Evolutionary conservation across 495 filamentous ascomycete genomes (phyloP).

Genomic region (Paragyromitra xinjiangensis): DNA sequence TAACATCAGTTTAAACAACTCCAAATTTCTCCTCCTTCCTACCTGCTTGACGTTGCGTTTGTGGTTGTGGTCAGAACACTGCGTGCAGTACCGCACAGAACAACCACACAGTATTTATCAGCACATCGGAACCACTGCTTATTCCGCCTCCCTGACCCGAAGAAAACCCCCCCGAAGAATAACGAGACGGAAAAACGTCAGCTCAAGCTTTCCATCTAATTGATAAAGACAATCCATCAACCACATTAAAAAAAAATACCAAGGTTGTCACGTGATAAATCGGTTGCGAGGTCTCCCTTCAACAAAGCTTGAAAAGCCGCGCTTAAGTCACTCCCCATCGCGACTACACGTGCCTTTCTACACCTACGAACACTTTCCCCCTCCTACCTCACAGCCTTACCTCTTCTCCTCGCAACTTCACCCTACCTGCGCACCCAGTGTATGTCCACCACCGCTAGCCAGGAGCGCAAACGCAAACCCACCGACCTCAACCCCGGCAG

Average conservation of each 20-base stretch:
- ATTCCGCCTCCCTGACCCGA: not conserved
- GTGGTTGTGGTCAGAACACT: too few relatives aligned
- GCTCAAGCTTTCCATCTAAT: not conserved
- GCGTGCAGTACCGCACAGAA: too few relatives aligned
- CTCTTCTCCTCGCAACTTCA: not conserved
- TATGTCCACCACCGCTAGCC: slow-evolving; percentile 42
- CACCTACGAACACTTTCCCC: not conserved
- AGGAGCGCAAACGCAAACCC: slow-evolving; percentile 52
- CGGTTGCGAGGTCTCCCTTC: not conserved
- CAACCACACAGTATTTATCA: not conserved
- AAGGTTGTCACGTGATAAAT: not conserved
- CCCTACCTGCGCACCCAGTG: slow-evolving; percentile 14
- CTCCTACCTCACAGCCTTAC: not conserved
- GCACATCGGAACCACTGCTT: not conserved
- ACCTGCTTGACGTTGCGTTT: too few relatives aligned
- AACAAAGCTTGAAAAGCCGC: slow-evolving; percentile 16
- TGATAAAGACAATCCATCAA: not conserved
- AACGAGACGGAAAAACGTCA: not conserved
- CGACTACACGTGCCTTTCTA: not conserved
- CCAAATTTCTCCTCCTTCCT: too few relatives aligned
- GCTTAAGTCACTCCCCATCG: slow-evolving; percentile 14
- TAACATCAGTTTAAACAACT: too few relatives aligned
- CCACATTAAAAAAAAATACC: not conserved
- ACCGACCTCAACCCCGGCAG: slow-evolving; percentile 39
- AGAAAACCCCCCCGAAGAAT: not conserved